Evolutionary conservation across 2,329 filamentous ascomycete genomes (phyloP).

Genomic region (Xylariaceae sp.): DNA sequence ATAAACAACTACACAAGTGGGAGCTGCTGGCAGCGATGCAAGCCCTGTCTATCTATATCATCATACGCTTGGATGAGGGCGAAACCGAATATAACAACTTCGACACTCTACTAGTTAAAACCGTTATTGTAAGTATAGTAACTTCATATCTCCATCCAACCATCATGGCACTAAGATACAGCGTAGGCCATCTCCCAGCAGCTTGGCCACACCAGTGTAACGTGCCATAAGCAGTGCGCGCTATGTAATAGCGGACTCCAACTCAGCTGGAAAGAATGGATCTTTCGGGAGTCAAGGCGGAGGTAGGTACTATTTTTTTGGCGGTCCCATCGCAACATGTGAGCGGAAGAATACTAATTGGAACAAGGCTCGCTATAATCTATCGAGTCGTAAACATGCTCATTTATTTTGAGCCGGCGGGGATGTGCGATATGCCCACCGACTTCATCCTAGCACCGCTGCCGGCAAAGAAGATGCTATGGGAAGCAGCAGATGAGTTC

Average conservation of each 20-base stretch:
- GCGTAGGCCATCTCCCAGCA: slow-evolving; percentile 14
- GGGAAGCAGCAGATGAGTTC: slow-evolving; percentile 39
- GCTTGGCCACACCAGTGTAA: slow-evolving; percentile 13
- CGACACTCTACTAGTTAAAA: slow-evolving; percentile 36
- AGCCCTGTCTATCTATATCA: slow-evolving; percentile 41
- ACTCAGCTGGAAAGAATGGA: slow-evolving; percentile 38
- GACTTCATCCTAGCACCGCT: slow-evolving; percentile 41
- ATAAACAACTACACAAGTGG: slow-evolving; percentile 34
- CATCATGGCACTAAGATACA: not conserved
- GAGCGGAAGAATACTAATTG: slow-evolving; percentile 13
- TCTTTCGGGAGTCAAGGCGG: slow-evolving; percentile 39
- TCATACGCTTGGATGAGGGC: slow-evolving; percentile 41
- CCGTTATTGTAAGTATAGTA: slow-evolving; percentile 33
- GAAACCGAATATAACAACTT: slow-evolving; percentile 42
- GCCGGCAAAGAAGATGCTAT: slow-evolving; percentile 40
- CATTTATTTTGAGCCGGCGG: slow-evolving; percentile 40
- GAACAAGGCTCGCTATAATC: slow-evolving; percentile 36
- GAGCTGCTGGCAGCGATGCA: slow-evolving; percentile 41
- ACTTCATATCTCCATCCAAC: not conserved
- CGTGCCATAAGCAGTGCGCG: slow-evolving; percentile 18
- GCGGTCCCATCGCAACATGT: slow-evolving; percentile 5
- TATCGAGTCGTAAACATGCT: slow-evolving; percentile 41
- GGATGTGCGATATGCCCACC: slow-evolving; percentile 30
- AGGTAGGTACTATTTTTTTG: slow-evolving; percentile 27
- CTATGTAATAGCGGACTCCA: slow-evolving; percentile 24